Conservation (phyloP, 208 protist genomes). For the Leishmania gerbilli region DNA sequence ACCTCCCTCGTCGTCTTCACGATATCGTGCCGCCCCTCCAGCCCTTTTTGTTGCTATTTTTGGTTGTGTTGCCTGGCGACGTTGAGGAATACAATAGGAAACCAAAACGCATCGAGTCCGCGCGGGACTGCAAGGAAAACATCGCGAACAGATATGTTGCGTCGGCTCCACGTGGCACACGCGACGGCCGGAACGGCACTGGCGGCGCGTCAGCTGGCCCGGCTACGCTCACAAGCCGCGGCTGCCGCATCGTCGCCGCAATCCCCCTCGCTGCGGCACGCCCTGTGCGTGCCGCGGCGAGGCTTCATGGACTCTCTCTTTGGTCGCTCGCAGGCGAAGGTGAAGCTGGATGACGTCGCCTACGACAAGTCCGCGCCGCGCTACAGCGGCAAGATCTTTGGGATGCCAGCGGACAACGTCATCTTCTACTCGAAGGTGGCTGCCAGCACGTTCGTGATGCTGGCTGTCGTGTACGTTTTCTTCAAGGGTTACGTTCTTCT, state of each 20-base stretch:
- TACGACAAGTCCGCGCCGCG: slow-evolving; percentile 76
- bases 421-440: slow-evolving; percentile 84
- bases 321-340: slow-evolving; percentile 29
- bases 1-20: neutral
- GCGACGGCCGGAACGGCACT: slow-evolving; percentile 6
- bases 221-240: neutral
- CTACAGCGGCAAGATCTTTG: slow-evolving; percentile 82
- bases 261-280: neutral
- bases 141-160: neutral
- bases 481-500: slow-evolving; percentile 81
- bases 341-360: slow-evolving; percentile 67
- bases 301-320: slow-evolving; percentile 47
- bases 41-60: neutral
- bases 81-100: neutral
- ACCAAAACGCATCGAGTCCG: neutral
- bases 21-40: neutral
- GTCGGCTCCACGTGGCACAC: slow-evolving; percentile 12
- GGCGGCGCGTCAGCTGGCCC: neutral
- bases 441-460: slow-evolving; percentile 27
- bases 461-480: slow-evolving; percentile 67
- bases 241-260: neutral
- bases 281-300: slow-evolving; percentile 21
- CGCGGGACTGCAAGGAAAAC: neutral
- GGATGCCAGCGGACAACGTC: slow-evolving; percentile 74
- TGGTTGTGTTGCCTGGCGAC: neutral